phyloP scores from a whole-genome alignment of 371 early-diverging fungal species.

The Mucor saturninus region DNA sequence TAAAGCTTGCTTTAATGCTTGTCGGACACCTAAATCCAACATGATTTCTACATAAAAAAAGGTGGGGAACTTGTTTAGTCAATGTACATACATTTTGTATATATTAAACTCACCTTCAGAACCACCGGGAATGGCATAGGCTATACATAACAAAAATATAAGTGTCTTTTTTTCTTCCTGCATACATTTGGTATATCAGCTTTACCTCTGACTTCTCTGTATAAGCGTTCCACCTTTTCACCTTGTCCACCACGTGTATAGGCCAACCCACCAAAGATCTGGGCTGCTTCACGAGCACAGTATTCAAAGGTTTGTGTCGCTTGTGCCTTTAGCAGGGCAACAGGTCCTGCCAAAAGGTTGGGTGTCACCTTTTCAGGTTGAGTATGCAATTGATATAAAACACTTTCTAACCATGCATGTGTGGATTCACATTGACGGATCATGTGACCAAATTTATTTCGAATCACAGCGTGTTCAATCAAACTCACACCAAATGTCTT shows the following conservation, averaged over 20 bases:
- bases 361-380: constrained; percentile 74
- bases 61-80: neutral
- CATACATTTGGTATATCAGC: neutral
- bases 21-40: constrained; percentile 81
- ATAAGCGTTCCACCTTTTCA: constrained; percentile 85
- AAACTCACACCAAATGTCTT: constrained; percentile 86
- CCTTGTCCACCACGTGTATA: constrained; percentile 87
- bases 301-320: constrained; percentile 85
- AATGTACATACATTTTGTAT: neutral
- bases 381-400: constrained; percentile 67
- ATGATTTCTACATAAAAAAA: constrained; percentile 60
- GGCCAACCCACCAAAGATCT: constrained; percentile 90
- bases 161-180: too few relatives aligned
- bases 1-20: constrained; percentile 62
- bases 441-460: constrained; percentile 78
- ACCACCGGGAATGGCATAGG: constrained; percentile 91
- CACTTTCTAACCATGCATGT: constrained; percentile 83
- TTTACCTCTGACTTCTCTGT: constrained; percentile 72
- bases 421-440: constrained; percentile 86
- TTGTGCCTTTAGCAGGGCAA: constrained; percentile 88
- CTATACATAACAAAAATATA: constrained; percentile 18
- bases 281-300: constrained; percentile 89
- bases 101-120: constrained; percentile 55
- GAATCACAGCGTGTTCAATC: constrained; percentile 73
- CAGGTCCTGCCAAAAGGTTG: constrained; percentile 82